Percentiles rank a stretch among this genome's conserved stretches.
phyloP scores from a whole-genome alignment of 2,329 filamentous ascomycete species.

The Aquanectria penicillioides region DNA sequence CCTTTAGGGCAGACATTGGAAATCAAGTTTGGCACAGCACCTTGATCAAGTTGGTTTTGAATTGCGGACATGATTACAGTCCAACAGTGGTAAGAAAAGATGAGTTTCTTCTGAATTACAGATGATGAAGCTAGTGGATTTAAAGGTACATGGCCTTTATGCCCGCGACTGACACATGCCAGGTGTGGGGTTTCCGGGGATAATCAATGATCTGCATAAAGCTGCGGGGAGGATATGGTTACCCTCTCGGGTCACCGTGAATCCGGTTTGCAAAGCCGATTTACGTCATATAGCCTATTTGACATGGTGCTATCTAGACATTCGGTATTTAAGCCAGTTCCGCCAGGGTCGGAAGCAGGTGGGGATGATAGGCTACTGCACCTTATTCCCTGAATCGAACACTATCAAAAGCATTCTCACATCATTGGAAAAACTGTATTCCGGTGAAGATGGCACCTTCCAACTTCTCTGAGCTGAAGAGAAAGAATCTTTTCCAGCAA shows the following conservation, averaged over 20 bases:
- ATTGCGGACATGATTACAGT: slow-evolving; percentile 5
- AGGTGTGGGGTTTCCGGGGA: not conserved
- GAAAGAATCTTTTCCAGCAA: slow-evolving; percentile 5
- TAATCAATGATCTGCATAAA: not conserved
- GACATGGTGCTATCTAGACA: not conserved
- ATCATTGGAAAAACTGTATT: not conserved
- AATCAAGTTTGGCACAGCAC: not conserved
- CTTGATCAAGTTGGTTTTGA: slow-evolving; percentile 9
- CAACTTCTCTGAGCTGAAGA: not conserved
- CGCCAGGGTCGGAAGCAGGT: not conserved
- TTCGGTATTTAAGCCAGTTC: too few relatives aligned
- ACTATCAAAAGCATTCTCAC: too few relatives aligned
- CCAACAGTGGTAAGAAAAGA: too few relatives aligned
- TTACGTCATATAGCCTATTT: not conserved
- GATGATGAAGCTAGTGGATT: not conserved
- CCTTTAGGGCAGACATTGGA: slow-evolving; percentile 13
- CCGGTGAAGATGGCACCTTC: not conserved
- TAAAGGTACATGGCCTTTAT: slow-evolving; percentile 1
- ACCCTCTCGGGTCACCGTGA: too few relatives aligned
- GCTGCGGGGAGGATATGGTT: too few relatives aligned
- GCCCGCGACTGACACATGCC: not conserved
- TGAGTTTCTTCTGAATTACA: too few relatives aligned
- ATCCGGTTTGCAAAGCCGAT: not conserved
- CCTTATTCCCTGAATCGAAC: too few relatives aligned
- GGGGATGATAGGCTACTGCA: not conserved